Evolutionary conservation across 257 asterid species (phyloP).

Genomic region (Solanum neorickii): DNA sequence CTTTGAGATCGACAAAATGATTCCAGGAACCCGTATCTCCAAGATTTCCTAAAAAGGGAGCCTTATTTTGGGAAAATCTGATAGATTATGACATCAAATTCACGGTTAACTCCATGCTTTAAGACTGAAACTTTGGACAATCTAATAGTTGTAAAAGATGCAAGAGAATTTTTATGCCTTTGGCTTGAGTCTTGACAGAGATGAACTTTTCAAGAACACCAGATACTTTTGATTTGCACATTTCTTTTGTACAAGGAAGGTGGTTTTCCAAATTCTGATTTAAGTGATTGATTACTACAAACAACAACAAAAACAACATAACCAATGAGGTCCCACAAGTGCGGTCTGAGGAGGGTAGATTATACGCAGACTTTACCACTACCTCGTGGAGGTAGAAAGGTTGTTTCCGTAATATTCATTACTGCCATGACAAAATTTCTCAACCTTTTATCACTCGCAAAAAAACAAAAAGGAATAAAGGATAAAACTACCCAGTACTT

Average conservation of each 20-base stretch:
- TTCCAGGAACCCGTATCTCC: neutral
- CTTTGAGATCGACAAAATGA: neutral
- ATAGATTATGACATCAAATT: neutral
- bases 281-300: neutral
- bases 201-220: neutral
- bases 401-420: neutral
- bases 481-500: neutral
- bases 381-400: neutral
- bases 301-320: neutral
- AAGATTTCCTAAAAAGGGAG: neutral
- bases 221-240: neutral
- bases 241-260: neutral
- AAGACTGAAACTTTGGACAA: neutral
- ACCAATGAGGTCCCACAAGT: neutral
- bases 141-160: neutral
- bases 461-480: neutral
- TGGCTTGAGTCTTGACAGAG: neutral
- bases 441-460: neutral
- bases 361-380: neutral
- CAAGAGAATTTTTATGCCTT: neutral
- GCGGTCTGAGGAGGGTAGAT: neutral
- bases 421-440: neutral
- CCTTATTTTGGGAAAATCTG: neutral
- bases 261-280: neutral
- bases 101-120: neutral